A percentile compares a stretch with the other conserved stretches of the same genome.
phyloP scores from a whole-genome alignment of 345 rosid genomes.

The Cochlearia excelsa region DNA sequence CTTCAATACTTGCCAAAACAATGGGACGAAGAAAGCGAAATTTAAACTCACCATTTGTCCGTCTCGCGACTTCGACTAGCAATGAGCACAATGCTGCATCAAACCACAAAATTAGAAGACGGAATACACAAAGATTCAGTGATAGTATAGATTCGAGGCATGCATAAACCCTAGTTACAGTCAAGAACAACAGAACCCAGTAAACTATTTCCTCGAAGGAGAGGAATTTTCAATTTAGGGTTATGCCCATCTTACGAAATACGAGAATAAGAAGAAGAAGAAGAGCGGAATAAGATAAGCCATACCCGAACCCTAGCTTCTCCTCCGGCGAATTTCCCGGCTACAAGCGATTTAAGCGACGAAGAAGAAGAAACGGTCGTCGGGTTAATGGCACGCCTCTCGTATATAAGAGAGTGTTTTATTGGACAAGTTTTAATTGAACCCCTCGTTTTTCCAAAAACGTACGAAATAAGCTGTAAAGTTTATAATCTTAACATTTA shows the following conservation, averaged over 20 bases:
- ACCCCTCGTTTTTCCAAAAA: constrained; percentile 15
- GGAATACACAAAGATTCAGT: neutral
- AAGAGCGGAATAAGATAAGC: constrained; percentile 2
- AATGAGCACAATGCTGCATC: neutral
- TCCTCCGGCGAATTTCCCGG: constrained; percentile 26
- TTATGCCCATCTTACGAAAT: neutral
- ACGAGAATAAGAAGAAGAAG: neutral
- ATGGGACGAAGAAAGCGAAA: constrained; percentile 11
- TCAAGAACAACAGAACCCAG: constrained; percentile 20
- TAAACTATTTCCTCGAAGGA: neutral
- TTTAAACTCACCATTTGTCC: constrained; percentile 27
- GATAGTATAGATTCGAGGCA: constrained; percentile 13
- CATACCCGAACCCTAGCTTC: constrained; percentile 21
- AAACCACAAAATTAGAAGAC: neutral
- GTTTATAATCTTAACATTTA: neutral
- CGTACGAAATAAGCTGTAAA: neutral
- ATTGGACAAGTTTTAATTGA: neutral
- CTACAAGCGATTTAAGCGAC: neutral
- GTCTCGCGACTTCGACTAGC: constrained; percentile 15
- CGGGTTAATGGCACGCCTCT: neutral
- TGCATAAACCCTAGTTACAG: constrained; percentile 32
- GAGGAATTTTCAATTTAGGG: constrained; percentile 1
- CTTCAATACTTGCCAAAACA: neutral
- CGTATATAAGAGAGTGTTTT: neutral
- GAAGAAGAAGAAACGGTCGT: constrained; percentile 31